Percentiles rank a stretch among this genome's conserved stretches.
Evolutionary conservation across 495 filamentous ascomycete genomes (phyloP).

Genomic region (Talaromyces borbonicus): DNA sequence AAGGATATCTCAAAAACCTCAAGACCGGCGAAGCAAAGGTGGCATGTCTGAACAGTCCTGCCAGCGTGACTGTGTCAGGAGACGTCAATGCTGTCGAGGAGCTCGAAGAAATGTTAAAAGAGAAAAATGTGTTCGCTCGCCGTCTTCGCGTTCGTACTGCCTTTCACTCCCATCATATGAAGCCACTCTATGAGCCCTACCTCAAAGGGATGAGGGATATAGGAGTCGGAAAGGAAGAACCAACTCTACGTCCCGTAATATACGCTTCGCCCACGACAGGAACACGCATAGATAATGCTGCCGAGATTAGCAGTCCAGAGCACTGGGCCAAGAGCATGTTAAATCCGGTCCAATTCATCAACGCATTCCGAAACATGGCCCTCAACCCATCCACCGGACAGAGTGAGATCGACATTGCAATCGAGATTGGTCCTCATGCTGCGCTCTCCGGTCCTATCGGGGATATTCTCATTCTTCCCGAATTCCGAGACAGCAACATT

Average conservation of each 20-base stretch:
- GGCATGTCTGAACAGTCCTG: slow-evolving; percentile 37
- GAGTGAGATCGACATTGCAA: not conserved
- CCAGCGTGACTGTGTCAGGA: slow-evolving; percentile 36
- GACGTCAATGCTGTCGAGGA: slow-evolving; percentile 24
- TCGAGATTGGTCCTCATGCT: slow-evolving; percentile 53
- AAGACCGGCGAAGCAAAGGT: slow-evolving; percentile 19
- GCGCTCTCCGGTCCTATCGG: slow-evolving; percentile 49
- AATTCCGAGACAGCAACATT: slow-evolving; percentile 9
- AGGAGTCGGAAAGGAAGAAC: too few species aligned
- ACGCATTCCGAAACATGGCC: slow-evolving; percentile 21
- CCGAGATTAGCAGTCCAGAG: slow-evolving; percentile 8
- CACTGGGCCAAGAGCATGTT: slow-evolving; percentile 33
- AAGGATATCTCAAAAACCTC: too few species aligned
- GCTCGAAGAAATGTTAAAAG: slow-evolving; percentile 19
- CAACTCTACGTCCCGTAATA: too few species aligned
- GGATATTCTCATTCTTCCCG: slow-evolving; percentile 39
- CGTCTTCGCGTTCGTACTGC: slow-evolving; percentile 42
- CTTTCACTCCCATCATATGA: slow-evolving; percentile 44
- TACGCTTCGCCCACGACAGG: slow-evolving; percentile 27
- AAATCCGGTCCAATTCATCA: slow-evolving; percentile 34
- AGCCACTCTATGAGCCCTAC: slow-evolving; percentile 20
- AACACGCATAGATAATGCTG: slow-evolving; percentile 9
- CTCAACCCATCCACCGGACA: too few species aligned
- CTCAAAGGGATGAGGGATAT: too few species aligned
- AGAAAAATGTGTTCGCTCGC: slow-evolving; percentile 28